phyloP scores from a whole-genome alignment of 768 basidiomycete species.

The Xanthoconium purpureum region DNA sequence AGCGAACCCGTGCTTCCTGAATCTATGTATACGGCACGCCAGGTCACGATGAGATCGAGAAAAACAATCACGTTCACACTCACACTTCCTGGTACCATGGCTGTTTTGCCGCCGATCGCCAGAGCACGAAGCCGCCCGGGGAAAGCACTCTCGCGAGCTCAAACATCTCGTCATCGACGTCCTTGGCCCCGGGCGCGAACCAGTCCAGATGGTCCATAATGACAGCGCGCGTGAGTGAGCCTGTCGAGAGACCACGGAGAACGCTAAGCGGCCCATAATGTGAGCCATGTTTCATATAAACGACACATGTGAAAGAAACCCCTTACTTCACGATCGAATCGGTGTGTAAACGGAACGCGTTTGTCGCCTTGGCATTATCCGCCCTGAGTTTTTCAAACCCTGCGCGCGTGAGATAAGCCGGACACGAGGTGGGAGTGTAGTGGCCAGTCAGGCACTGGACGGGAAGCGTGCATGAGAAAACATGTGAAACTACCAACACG shows the following conservation, averaged over 20 bases:
- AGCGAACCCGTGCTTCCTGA: slow-evolving; percentile 50
- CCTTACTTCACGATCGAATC: slow-evolving; percentile 65
- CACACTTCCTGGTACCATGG: slow-evolving; percentile 65
- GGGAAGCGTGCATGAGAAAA: background rate
- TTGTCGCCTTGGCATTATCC: slow-evolving; percentile 41
- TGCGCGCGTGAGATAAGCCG: slow-evolving; percentile 57
- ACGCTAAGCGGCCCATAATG: slow-evolving; percentile 33
- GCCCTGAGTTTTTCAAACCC: slow-evolving; percentile 58
- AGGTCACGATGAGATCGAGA: background rate
- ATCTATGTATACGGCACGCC: slow-evolving; percentile 31
- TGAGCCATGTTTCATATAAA: background rate
- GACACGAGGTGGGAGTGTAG: slow-evolving; percentile 58
- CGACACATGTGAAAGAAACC: background rate
- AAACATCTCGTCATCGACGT: slow-evolving; percentile 49
- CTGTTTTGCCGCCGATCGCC: slow-evolving; percentile 59
- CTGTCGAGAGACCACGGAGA: slow-evolving; percentile 40
- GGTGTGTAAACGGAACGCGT: slow-evolving; percentile 67
- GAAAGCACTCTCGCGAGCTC: slow-evolving; percentile 57
- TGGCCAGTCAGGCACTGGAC: slow-evolving; percentile 44
- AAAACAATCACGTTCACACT: background rate
- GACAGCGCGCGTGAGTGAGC: slow-evolving; percentile 57
- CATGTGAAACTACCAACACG: background rate
- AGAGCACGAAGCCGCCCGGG: slow-evolving; percentile 59
- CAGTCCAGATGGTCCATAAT: slow-evolving; percentile 74
- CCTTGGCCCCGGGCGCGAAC: slow-evolving; percentile 47